A percentile compares a stretch with the other conserved stretches of the same genome.
Conservation (phyloP, 768 basidiomycete species). For the Crucibulum laeve region DNA sequence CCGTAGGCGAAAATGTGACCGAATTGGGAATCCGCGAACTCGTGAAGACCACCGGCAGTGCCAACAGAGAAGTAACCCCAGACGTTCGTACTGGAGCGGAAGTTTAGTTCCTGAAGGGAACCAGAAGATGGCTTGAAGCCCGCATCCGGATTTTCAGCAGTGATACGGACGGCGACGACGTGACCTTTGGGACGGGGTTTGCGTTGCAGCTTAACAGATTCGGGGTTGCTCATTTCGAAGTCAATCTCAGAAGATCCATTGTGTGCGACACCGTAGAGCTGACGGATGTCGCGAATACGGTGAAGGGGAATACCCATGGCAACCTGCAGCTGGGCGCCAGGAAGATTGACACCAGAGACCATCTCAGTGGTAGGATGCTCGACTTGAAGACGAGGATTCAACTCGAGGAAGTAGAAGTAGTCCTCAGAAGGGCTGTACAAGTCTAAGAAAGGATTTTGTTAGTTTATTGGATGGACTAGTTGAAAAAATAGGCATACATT, state of each 20-base stretch:
- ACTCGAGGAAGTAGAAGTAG: slow-evolving; percentile 94
- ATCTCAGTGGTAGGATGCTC: slow-evolving; percentile 99
- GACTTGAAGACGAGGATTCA: slow-evolving; percentile 99
- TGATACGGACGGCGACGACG: slow-evolving; percentile 98
- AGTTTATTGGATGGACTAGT: slow-evolving; percentile 3
- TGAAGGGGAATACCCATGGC: slow-evolving; percentile 98
- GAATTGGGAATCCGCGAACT: slow-evolving; percentile 99
- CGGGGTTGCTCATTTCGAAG: slow-evolving; percentile 92
- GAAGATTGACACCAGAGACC: slow-evolving; percentile 98
- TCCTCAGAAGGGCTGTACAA: slow-evolving; percentile 94
- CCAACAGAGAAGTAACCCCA: slow-evolving; percentile 99
- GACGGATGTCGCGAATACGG: slow-evolving; percentile 92
- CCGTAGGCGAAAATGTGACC: slow-evolving; percentile 99
- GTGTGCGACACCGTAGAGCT: slow-evolving; percentile 91
- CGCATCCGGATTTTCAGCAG: slow-evolving; percentile 98
- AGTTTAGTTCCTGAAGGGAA: slow-evolving; percentile 96
- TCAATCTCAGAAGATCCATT: slow-evolving; percentile 90
- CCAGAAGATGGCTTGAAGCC: slow-evolving; percentile 99
- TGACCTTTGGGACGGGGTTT: slow-evolving; percentile 97
- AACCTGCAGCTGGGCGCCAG: slow-evolving; percentile 93
- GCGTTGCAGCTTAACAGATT: slow-evolving; percentile 83
- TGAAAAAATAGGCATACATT: slow-evolving; percentile 56
- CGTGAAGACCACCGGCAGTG: slow-evolving; percentile 93
- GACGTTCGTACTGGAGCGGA: slow-evolving; percentile 98
- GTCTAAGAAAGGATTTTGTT: slow-evolving; percentile 41